Evolutionary conservation across 2,329 filamentous ascomycete genomes (phyloP).

Genomic region (Cladophialophora psammophila): DNA sequence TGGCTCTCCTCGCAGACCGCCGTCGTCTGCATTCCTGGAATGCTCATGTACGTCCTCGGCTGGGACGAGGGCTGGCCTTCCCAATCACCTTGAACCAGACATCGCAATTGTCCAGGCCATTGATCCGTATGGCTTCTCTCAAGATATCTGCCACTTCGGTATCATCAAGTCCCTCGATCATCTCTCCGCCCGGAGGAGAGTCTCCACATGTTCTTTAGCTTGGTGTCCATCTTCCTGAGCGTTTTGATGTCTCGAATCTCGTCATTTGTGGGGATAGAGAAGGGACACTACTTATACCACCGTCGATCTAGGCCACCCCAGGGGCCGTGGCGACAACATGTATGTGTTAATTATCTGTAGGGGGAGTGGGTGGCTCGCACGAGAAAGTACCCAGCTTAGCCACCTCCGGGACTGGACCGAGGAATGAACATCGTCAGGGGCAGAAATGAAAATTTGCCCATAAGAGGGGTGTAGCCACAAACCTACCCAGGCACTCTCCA

Average conservation of each 20-base stretch:
- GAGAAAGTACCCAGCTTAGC: too few relatives aligned
- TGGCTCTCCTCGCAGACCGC: too few relatives aligned
- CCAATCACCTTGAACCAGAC: slow-evolving; percentile 22
- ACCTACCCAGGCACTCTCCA: too few relatives aligned
- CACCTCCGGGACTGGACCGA: too few relatives aligned
- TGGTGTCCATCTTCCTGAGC: slow-evolving; percentile 5
- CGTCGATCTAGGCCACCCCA: too few relatives aligned
- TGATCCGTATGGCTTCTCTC: slow-evolving; percentile 9
- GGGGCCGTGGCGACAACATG: slow-evolving; percentile 16
- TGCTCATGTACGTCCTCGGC: neutral
- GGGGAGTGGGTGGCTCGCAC: neutral
- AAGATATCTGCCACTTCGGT: slow-evolving; percentile 16
- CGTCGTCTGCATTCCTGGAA: too few relatives aligned
- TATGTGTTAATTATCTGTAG: slow-evolving; percentile 8
- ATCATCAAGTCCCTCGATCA: slow-evolving; percentile 13
- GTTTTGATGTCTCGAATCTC: slow-evolving; percentile 14
- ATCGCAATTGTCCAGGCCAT: slow-evolving; percentile 16
- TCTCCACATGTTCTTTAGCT: neutral
- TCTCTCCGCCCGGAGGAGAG: neutral
- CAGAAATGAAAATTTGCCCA: neutral
- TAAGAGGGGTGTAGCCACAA: slow-evolving; percentile 12
- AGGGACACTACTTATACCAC: neutral
- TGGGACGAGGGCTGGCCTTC: slow-evolving; percentile 8
- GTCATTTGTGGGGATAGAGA: slow-evolving; percentile 1
- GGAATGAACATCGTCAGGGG: too few relatives aligned